phyloP scores from a whole-genome alignment of 2,329 filamentous ascomycete species.

The Fusarium sp. region DNA sequence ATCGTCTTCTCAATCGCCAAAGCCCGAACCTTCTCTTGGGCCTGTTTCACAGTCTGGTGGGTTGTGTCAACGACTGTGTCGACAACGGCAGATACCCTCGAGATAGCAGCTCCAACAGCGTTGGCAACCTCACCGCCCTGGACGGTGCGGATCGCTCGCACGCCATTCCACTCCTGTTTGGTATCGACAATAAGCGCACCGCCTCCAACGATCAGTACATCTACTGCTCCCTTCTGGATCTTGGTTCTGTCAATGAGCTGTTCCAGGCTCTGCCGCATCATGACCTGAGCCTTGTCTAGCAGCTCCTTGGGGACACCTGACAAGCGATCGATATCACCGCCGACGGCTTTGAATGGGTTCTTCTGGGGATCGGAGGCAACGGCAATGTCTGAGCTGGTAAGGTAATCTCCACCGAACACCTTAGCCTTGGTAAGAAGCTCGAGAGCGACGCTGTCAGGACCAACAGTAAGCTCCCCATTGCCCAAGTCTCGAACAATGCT shows the following conservation, averaged over 20 bases:
- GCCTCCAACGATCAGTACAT: background rate
- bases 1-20: background rate
- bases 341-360: background rate
- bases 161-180: conserved; percentile 16
- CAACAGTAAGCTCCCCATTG: background rate
- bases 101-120: background rate
- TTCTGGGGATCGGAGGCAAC: background rate
- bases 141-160: background rate
- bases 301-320: background rate
- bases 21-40: background rate
- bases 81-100: background rate
- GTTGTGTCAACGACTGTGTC: conserved; percentile 9
- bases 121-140: background rate
- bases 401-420: background rate
- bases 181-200: background rate
- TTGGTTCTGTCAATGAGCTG: background rate
- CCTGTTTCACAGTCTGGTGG: conserved; percentile 1
- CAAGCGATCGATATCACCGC: background rate
- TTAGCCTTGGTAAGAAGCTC: background rate
- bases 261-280: background rate
- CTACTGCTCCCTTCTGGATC: background rate
- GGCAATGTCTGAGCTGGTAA: background rate
- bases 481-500: background rate
- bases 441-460: conserved; percentile 1
- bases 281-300: background rate